Evolutionary conservation across 768 basidiomycete genomes (phyloP), one percentile per base, ranked within the genome.

Genomic region (Rhodotorula sphaerocarpa): DNA sequence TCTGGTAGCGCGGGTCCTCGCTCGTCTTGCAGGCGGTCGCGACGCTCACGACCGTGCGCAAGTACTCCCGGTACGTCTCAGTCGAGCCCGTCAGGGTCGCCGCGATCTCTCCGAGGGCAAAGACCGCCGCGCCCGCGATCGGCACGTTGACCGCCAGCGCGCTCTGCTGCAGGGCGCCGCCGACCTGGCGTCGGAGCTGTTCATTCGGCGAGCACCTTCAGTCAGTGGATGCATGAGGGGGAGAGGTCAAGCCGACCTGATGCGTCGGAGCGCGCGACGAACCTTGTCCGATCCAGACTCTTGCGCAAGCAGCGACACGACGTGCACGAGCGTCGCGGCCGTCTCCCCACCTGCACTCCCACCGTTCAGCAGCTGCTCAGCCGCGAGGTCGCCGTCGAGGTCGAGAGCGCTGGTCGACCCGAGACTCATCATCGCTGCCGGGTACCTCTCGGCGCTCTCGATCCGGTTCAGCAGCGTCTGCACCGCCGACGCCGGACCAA

Each of bases 381-480:
- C 30, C 3, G 14, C 30, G 25, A 23, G 41, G 1, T 31, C 34
- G 10, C 25, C 55, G 7, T 43, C 30, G 6, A 15, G 33, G 21
- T 41, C 54, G 21, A 2, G 30, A 18, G 9, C 43, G 9, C 7
- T 21, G 7, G 27, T 9, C 45, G 27, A 25, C 27, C 27, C 27
- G 39, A 27, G 7, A 28, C 28, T 12, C 46, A 0, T 28, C 12
- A 5, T 46, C 53, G 27, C 34, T 36, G 21, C 50, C 30, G 43
- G 54, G 31, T 14, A 39, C 56, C 16, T 43, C 43, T 59, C 56
- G 45, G 39, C 21, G 4, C 34, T 14, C 6, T 88, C 84, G 62
- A 96, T 86, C 74, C 88, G 87, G 73, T 97, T 96, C 63, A 97
- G 80, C 18, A 97, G 81, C 7, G 93, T 95, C 75, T 97, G 96